phyloP scores from a whole-genome alignment of 495 filamentous ascomycete genomes.

The Podospora bellae-mahoneyi region DNA sequence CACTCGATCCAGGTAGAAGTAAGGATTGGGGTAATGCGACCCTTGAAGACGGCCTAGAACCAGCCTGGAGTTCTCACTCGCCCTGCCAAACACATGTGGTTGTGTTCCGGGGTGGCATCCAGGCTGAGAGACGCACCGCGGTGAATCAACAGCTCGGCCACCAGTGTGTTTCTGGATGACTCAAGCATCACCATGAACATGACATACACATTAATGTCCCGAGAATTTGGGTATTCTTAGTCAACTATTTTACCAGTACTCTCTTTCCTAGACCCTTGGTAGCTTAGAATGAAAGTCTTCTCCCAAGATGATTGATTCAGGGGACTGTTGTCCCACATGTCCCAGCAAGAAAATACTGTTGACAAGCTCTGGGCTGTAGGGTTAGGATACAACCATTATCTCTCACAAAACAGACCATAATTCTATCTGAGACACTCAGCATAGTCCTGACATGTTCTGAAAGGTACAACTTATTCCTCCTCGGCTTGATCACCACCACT shows the following conservation, averaged over 20 bases:
- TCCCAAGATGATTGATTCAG: too few species aligned
- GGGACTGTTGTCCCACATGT: background rate
- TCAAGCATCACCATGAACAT: background rate
- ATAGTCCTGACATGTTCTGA: too few species aligned
- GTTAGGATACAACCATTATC: background rate
- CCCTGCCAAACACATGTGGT: background rate
- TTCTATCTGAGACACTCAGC: background rate
- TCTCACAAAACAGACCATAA: background rate
- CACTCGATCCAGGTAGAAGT: too few species aligned
- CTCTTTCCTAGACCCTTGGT: background rate
- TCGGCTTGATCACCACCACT: constrained; percentile 31
- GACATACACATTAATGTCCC: background rate
- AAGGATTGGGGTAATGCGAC: too few species aligned
- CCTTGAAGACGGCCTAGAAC: too few species aligned
- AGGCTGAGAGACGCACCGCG: constrained; percentile 34
- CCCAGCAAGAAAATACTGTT: background rate
- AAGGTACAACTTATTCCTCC: constrained; percentile 11
- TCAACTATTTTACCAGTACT: background rate
- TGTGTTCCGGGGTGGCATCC: constrained; percentile 19
- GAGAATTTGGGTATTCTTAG: background rate
- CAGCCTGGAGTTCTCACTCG: too few species aligned
- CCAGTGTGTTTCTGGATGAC: constrained; percentile 4
- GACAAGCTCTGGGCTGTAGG: background rate
- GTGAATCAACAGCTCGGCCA: constrained; percentile 34
- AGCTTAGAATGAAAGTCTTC: background rate